These are phyloP conservation scores for Clarireedia paspali DNA, from an alignment of 2,329 filamentous ascomycete species.

Conservation along the genomic window DNA sequence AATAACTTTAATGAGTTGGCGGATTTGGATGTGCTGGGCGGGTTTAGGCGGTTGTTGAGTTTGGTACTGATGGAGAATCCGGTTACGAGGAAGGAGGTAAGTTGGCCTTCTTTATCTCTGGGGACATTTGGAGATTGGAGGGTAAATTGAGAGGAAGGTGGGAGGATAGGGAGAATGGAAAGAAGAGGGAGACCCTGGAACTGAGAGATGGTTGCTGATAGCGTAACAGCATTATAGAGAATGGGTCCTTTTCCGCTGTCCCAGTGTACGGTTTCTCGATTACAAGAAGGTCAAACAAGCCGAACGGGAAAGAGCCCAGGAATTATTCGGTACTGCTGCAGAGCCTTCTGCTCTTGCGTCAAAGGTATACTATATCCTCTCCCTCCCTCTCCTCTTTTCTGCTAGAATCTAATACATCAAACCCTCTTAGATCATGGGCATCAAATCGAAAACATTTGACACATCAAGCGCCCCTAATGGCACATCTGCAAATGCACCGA, in stretches of 20 bases:
- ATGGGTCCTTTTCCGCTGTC: slow-evolving; percentile 84
- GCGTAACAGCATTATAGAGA: slow-evolving; percentile 71
- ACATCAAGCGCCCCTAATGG: slow-evolving; percentile 34
- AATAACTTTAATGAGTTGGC: slow-evolving; percentile 80
- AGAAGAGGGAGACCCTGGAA: no score
- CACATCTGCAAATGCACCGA: slow-evolving; percentile 37
- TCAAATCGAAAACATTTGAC: slow-evolving; percentile 72
- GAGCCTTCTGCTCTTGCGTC: slow-evolving; percentile 75
- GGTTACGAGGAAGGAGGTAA: slow-evolving; percentile 83
- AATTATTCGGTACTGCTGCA: slow-evolving; percentile 74
- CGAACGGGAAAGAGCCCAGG: slow-evolving; percentile 67
- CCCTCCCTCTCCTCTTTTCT: neutral
- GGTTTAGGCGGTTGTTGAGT: slow-evolving; percentile 66
- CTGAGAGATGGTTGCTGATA: slow-evolving; percentile 9
- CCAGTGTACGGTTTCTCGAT: slow-evolving; percentile 81
- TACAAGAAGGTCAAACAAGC: slow-evolving; percentile 84
- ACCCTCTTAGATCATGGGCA: slow-evolving; percentile 63
- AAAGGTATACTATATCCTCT: slow-evolving; percentile 42
- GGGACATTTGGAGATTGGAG: neutral
- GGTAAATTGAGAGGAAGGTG: no score
- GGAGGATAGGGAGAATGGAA: neutral
- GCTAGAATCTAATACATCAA: neutral
- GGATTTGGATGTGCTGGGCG: slow-evolving; percentile 73
- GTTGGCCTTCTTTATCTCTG: slow-evolving; percentile 26
- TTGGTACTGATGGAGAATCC: slow-evolving; percentile 81